These are phyloP conservation scores for Rhizophagus prolifer DNA, from an alignment of 192 early-diverging fungal genomes.

Conservation along the genomic window DNA sequence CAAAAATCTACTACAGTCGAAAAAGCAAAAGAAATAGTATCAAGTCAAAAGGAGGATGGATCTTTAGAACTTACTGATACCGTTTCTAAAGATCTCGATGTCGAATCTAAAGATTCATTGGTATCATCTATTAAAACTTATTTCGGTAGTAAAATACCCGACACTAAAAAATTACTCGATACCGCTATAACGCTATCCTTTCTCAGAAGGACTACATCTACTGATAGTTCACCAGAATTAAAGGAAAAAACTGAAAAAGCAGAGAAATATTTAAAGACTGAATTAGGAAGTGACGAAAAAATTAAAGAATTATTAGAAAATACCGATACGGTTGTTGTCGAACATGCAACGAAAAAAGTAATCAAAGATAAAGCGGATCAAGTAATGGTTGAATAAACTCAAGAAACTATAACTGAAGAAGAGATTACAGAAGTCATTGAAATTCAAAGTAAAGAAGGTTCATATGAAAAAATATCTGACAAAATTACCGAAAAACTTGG, in stretches of 20 bases:
- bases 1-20: no score
- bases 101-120: background rate
- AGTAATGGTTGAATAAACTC: no score
- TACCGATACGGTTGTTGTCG: background rate
- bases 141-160: background rate
- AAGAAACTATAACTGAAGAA: no score
- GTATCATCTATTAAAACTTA: background rate
- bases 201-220: background rate
- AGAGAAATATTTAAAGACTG: background rate
- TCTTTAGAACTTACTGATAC: background rate
- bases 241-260: background rate
- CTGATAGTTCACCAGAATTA: background rate
- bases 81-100: background rate
- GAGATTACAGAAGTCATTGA: no score
- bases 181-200: constrained; percentile 1
- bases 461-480: no score
- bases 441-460: no score
- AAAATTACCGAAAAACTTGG: no score
- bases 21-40: no score
- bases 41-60: no score
- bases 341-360: background rate
- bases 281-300: background rate
- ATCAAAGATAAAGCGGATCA: background rate
- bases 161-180: no score
- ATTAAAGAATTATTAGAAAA: background rate